phyloP scores from a whole-genome alignment of 352 stramenopile species.

The Blastocystis sp. region DNA sequence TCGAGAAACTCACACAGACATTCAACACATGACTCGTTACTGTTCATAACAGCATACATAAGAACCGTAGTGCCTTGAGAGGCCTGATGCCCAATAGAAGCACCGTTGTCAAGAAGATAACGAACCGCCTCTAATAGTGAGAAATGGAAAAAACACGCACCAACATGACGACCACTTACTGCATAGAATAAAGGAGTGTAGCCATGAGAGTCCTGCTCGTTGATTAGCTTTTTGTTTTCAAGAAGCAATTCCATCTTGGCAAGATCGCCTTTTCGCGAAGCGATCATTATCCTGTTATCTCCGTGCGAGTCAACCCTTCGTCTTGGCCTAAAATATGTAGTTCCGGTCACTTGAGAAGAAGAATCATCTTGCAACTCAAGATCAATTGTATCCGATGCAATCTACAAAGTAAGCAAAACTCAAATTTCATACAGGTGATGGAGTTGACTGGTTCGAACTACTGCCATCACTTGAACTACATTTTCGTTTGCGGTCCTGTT shows the following conservation, averaged over 20 bases:
- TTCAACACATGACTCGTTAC: neutral
- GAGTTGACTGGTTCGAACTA: neutral
- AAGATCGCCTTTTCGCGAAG: neutral
- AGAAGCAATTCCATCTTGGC: neutral
- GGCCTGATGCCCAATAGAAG: neutral
- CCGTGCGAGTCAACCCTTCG: neutral
- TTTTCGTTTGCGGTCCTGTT: neutral
- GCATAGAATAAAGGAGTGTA: slow-evolving; percentile 28
- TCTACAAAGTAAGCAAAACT: neutral
- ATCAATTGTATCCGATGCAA: neutral
- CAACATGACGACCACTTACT: neutral
- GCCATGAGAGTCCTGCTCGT: slow-evolving; percentile 45
- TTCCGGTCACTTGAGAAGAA: neutral
- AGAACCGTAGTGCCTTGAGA: neutral
- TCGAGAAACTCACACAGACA: neutral
- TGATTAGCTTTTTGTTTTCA: neutral
- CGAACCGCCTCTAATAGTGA: neutral
- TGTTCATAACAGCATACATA: slow-evolving; percentile 14
- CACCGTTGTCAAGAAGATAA: neutral
- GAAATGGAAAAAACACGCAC: neutral
- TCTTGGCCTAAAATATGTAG: neutral
- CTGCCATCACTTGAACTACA: neutral
- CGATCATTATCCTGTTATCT: neutral
- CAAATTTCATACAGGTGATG: neutral
- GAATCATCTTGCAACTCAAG: neutral